Conservation (phyloP, 371 early-diverging fungal genomes). For the Mortierella sp. region DNA sequence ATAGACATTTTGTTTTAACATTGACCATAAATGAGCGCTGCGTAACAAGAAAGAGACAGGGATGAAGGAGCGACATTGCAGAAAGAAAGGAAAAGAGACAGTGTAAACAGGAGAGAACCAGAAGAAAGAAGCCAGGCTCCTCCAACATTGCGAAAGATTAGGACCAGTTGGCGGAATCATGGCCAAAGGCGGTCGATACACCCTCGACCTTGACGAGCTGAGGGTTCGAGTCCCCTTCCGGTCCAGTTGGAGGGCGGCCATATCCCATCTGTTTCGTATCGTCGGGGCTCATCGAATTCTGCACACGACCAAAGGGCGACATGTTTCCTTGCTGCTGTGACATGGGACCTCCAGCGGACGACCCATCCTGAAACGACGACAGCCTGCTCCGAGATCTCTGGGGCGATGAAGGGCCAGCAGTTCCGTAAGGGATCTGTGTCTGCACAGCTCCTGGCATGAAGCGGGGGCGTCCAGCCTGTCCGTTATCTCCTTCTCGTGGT, state of each 20-base stretch:
- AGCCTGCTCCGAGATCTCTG: conserved; percentile 40
- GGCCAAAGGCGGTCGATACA: conserved; percentile 27
- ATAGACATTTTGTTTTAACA: neutral
- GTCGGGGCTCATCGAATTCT: conserved; percentile 33
- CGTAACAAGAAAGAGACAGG: neutral
- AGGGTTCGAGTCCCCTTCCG: conserved; percentile 23
- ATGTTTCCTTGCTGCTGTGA: conserved; percentile 21
- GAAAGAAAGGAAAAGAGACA: too few species aligned
- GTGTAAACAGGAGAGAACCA: too few species aligned
- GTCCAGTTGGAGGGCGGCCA: conserved; percentile 23
- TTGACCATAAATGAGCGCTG: neutral
- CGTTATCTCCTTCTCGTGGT: conserved; percentile 24
- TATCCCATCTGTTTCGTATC: conserved; percentile 33
- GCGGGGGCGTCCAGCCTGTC: conserved; percentile 26
- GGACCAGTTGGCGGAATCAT: conserved; percentile 34
- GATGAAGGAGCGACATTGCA: neutral
- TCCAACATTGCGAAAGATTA: neutral
- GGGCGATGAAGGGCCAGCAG: conserved; percentile 30
- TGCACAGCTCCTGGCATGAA: conserved; percentile 31
- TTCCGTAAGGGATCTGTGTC: conserved; percentile 24
- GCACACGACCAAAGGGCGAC: conserved; percentile 30
- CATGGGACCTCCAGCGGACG: conserved; percentile 19
- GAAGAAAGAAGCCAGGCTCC: neutral
- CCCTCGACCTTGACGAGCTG: conserved; percentile 43
- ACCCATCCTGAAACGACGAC: conserved; percentile 31